These are phyloP conservation scores for Penstemon eatonii DNA, from an alignment of 257 asterid species.

Conservation along the genomic window DNA sequence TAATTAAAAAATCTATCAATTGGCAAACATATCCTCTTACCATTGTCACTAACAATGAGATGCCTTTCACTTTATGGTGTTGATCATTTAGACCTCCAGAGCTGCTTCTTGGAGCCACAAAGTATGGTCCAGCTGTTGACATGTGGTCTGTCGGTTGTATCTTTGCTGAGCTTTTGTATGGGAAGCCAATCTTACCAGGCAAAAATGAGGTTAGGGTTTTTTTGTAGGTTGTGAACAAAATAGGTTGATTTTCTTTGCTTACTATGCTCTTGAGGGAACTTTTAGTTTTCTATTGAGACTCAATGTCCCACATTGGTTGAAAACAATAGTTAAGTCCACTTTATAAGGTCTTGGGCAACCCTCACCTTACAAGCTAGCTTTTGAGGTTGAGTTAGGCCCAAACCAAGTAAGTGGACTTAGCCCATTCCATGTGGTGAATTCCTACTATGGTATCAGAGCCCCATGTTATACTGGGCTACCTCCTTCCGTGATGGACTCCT, in stretches of 20 bases:
- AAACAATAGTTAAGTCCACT: too few species aligned
- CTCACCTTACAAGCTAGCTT: too few species aligned
- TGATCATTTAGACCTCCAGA: slow-evolving; percentile 79
- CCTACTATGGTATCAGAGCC: too few species aligned
- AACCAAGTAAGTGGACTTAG: too few species aligned
- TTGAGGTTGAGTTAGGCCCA: too few species aligned
- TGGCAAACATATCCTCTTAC: background rate
- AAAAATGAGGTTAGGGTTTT: slow-evolving; percentile 71
- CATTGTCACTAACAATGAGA: slow-evolving; percentile 18
- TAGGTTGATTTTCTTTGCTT: slow-evolving; percentile 27
- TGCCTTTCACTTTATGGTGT: slow-evolving; percentile 24
- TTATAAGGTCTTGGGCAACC: too few species aligned
- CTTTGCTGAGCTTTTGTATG: slow-evolving; percentile 89
- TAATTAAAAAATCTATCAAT: slow-evolving; percentile 1
- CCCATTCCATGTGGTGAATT: too few species aligned
- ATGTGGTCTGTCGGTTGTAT: slow-evolving; percentile 99
- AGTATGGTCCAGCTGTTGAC: slow-evolving; percentile 96
- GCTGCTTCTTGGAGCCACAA: slow-evolving; percentile 93
- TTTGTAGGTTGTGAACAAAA: slow-evolving; percentile 10
- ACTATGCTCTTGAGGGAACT: slow-evolving; percentile 18
- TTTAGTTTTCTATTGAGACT: background rate
- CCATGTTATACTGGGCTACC: too few species aligned
- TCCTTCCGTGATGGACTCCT: too few species aligned
- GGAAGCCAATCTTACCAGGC: slow-evolving; percentile 84
- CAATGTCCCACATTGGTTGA: too few species aligned